Evolutionary conservation across 2,329 filamentous ascomycete genomes (phyloP).

Genomic region (Colletotrichum lini): DNA sequence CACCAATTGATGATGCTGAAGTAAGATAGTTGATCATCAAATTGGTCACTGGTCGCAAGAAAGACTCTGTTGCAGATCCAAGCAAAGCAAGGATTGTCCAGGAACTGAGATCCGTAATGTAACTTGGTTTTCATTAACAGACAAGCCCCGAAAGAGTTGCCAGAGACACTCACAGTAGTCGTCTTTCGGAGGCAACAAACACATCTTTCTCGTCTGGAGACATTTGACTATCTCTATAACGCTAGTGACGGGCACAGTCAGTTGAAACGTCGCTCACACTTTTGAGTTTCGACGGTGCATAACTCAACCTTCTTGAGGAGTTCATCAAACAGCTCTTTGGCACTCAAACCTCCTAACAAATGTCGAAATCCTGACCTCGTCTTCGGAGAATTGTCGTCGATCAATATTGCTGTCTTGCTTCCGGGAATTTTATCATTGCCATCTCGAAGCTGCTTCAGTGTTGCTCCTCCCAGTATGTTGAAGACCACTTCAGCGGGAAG

Average conservation of each 20-base stretch:
- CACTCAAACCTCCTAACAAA: neutral
- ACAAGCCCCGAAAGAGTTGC: no score
- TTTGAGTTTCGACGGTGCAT: no score
- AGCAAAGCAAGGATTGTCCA: neutral
- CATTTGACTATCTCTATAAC: neutral
- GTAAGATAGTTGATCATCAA: neutral
- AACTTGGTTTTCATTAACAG: neutral
- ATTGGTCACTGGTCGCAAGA: neutral
- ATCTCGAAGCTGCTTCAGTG: no score
- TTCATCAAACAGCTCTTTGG: neutral
- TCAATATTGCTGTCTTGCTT: neutral
- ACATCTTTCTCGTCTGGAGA: neutral
- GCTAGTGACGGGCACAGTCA: neutral
- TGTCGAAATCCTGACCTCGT: neutral
- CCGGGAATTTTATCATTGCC: no score
- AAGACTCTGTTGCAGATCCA: neutral
- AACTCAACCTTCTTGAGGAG: neutral
- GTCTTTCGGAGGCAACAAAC: neutral
- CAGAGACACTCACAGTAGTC: constrained; percentile 5
- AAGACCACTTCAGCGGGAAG: no score
- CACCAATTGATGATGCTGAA: neutral
- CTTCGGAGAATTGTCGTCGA: no score
- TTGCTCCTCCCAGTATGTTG: no score
- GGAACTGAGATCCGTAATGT: neutral
- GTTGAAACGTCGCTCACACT: neutral